Evolutionary conservation across 352 stramenopile species (phyloP).

Genomic region (Peronospora farinosa): DNA sequence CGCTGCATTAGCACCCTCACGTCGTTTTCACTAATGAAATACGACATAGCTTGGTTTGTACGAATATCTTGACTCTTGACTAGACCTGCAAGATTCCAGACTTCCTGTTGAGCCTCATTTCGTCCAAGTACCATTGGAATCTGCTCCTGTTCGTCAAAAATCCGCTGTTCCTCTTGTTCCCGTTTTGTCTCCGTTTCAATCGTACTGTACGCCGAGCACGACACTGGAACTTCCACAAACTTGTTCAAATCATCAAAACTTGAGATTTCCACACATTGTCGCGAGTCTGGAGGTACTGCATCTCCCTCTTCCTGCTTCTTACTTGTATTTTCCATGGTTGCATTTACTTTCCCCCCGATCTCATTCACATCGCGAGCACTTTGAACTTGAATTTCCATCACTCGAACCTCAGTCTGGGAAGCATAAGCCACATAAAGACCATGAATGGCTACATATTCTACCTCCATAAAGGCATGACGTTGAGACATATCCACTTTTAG

Average conservation of each 20-base stretch:
- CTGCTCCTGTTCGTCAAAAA: conserved; percentile 54
- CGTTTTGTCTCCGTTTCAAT: conserved; percentile 36
- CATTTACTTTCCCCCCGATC: conserved; percentile 11
- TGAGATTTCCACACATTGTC: conserved; percentile 38
- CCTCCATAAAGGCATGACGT: conserved; percentile 56
- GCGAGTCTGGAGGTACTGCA: conserved; percentile 36
- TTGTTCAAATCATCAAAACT: conserved; percentile 31
- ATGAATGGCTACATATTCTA: conserved; percentile 79
- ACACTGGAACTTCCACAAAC: conserved; percentile 57
- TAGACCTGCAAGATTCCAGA: conserved; percentile 62
- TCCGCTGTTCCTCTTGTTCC: conserved; percentile 43
- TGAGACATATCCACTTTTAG: conserved; percentile 76
- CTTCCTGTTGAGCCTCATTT: conserved; percentile 72
- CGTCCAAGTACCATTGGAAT: conserved; percentile 54
- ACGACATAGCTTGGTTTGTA: conserved; percentile 75
- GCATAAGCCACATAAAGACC: conserved; percentile 69
- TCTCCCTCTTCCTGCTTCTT: conserved; percentile 5
- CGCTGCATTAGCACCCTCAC: conserved; percentile 67
- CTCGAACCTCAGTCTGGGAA: conserved; percentile 68
- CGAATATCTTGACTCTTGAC: conserved; percentile 72
- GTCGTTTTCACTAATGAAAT: conserved; percentile 54
- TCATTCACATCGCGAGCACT: conserved; percentile 35
- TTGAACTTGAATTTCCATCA: conserved; percentile 76
- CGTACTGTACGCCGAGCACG: conserved; percentile 49
- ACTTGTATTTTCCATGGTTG: conserved; percentile 3